phyloP scores from a whole-genome alignment of 73 alveolate genomes.

The Stentor roeselii region DNA sequence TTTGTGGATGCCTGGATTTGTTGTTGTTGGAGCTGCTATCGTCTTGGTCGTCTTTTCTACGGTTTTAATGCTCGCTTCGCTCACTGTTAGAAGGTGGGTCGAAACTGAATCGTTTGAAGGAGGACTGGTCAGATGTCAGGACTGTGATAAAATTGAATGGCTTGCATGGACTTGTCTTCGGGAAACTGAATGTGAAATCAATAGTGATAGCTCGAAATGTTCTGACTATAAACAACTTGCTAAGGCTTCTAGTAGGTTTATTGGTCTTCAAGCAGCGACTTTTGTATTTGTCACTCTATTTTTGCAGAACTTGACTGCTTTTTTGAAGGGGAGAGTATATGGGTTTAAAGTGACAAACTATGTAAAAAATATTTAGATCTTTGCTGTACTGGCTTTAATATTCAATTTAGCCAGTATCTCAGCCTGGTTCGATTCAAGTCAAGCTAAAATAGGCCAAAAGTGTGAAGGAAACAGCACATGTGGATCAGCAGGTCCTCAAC shows the following conservation, averaged over 20 bases:
- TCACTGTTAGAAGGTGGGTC: not conserved
- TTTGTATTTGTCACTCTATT: not conserved
- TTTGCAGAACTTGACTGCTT: not conserved
- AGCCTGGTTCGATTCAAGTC: not conserved
- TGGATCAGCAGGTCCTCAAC: not conserved
- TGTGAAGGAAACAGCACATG: not conserved
- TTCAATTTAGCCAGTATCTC: not conserved
- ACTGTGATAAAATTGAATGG: not conserved
- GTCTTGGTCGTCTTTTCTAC: not conserved
- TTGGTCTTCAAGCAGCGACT: not conserved
- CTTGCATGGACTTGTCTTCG: not conserved
- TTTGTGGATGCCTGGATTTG: not conserved
- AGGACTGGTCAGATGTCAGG: not conserved
- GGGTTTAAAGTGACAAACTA: not conserved
- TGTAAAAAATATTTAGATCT: slow-evolving; percentile 1
- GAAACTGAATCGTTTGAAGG: not conserved
- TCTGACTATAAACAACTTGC: not conserved
- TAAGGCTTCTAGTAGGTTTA: not conserved
- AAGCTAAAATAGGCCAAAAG: not conserved
- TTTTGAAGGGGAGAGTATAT: not conserved
- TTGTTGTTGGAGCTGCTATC: not conserved
- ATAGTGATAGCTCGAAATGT: not conserved
- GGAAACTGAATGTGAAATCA: not conserved
- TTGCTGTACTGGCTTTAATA: not conserved
- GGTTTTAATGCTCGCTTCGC: not conserved